Evolutionary conservation across 2,329 filamentous ascomycete genomes (phyloP), one percentile per base, ranked within the genome.

Genomic region (Phialophora chinensis): DNA sequence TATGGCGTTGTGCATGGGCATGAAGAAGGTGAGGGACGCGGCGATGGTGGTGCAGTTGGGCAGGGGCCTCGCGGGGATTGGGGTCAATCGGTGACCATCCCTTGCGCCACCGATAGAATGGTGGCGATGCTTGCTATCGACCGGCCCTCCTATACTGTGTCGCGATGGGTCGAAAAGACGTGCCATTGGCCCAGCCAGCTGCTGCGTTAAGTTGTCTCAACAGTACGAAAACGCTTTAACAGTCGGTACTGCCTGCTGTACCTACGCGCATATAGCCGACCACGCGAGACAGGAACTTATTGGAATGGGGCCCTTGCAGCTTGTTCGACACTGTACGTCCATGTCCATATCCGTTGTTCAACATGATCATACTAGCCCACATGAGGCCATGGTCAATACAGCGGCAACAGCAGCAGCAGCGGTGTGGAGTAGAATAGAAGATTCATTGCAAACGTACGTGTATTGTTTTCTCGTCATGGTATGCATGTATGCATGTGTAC

Each of bases 1-100:
- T 64, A 89, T 95, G 83, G 87, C 88, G 0, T 63, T 82, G 61
- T 79, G 74, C 59, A 78, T 82, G 77, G 77, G 77, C 0, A 79
- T 82, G 78, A 80, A 75, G 61, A 75, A 75, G 52, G 49, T 81
- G 25, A 71, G 79, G 38, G 70, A 73, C 60, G 74, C 74, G 23
- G 77, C 78, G 23, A 70, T 74, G 57, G 73, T 75, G 64, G 67
- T 77, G 25, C 60, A 74, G 42, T 74, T 79, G 75, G 71, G 73
- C 27, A 73, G 66, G 35, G 74, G 72, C 38, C 63, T 79, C 61
- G 66, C 68, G 3, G 61, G 49, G 4, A 49, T 70, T 27, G 66
- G 65, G 25, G 50, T 72, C 33, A 63, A 56, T 56, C 52, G 35
- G 42, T 61, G 56, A 63, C 44, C 44, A 23, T 42, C 4, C 33